phyloP scores from a whole-genome alignment of 1,284 basidiomycete genomes.

The Xerocomus minutiporus region DNA sequence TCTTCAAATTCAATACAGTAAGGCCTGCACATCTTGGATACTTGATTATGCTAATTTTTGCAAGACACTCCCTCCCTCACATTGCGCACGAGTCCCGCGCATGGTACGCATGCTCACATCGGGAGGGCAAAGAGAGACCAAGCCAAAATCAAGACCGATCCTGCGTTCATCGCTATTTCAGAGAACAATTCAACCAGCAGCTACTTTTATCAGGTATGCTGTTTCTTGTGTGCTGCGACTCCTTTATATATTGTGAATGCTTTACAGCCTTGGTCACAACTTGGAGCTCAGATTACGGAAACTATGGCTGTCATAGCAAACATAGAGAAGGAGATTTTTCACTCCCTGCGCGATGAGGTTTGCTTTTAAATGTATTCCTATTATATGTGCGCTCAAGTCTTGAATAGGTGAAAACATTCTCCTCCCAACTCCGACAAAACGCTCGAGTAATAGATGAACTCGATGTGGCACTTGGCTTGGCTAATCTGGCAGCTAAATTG shows the following conservation, averaged over 20 bases:
- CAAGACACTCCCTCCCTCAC: constrained; percentile 68
- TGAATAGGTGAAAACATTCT: constrained; percentile 57
- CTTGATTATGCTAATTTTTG: constrained; percentile 1
- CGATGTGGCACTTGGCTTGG: constrained; percentile 82
- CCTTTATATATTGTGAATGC: constrained; percentile 16
- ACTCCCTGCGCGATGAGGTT: constrained; percentile 63
- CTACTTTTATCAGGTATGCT: constrained; percentile 64
- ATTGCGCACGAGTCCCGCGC: constrained; percentile 59
- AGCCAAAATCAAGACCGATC: constrained; percentile 42
- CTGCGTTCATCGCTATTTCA: constrained; percentile 53
- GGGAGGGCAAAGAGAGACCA: constrained; percentile 58
- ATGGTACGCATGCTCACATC: constrained; percentile 74
- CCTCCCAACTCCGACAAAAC: constrained; percentile 62
- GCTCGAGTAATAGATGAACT: constrained; percentile 84
- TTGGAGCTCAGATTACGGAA: constrained; percentile 64
- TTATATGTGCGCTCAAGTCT: constrained; percentile 1
- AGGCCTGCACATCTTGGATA: constrained; percentile 10
- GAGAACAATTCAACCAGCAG: constrained; percentile 63
- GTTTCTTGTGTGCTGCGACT: neutral
- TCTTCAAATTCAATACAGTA: constrained; percentile 56
- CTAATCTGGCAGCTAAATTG: constrained; percentile 77
- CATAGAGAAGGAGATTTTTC: constrained; percentile 71
- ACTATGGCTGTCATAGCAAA: constrained; percentile 49
- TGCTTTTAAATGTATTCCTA: constrained; percentile 9
- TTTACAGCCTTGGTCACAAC: constrained; percentile 67